Evolutionary conservation across 106 monocot species (phyloP).

Genomic region (Dioscorea zingiberensis): DNA sequence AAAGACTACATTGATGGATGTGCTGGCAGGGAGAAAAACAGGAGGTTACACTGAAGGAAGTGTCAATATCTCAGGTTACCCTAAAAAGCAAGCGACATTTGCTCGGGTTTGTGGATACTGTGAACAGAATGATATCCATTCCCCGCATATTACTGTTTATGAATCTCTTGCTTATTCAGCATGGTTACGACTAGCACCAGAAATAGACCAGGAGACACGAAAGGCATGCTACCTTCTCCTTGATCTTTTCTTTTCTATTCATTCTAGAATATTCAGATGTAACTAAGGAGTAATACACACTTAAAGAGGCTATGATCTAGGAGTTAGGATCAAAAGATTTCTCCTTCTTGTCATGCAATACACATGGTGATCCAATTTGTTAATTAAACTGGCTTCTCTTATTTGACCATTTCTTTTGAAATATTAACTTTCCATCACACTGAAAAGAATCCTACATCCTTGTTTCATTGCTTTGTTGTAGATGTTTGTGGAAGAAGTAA

Average conservation of each 20-base stretch:
- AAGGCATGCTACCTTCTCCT: conserved; percentile 26
- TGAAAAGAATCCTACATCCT: too few species aligned
- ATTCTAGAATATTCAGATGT: too few species aligned
- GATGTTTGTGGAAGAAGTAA: conserved; percentile 24
- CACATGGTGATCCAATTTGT: too few species aligned
- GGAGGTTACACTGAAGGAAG: conserved; percentile 79
- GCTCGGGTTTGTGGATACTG: conserved; percentile 86
- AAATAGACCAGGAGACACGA: conserved; percentile 39
- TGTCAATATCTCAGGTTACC: conserved; percentile 76
- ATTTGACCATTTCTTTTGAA: too few species aligned
- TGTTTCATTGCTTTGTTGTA: background rate
- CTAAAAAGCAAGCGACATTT: conserved; percentile 92
- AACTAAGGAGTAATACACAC: too few species aligned
- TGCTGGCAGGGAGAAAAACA: conserved; percentile 89
- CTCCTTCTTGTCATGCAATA: too few species aligned
- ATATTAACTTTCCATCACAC: too few species aligned
- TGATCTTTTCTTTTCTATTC: background rate
- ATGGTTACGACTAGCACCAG: conserved; percentile 79
- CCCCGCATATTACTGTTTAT: conserved; percentile 77
- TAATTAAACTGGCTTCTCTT: too few species aligned
- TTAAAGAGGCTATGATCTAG: background rate
- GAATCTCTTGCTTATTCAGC: conserved; percentile 86
- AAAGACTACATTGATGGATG: conserved; percentile 95
- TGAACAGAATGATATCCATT: conserved; percentile 97
- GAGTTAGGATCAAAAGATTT: too few species aligned